Percentiles rank a stretch among this genome's conserved stretches.
Evolutionary conservation across 1,284 basidiomycete genomes (phyloP).

Genomic region (Xerocomus nothofagi): DNA sequence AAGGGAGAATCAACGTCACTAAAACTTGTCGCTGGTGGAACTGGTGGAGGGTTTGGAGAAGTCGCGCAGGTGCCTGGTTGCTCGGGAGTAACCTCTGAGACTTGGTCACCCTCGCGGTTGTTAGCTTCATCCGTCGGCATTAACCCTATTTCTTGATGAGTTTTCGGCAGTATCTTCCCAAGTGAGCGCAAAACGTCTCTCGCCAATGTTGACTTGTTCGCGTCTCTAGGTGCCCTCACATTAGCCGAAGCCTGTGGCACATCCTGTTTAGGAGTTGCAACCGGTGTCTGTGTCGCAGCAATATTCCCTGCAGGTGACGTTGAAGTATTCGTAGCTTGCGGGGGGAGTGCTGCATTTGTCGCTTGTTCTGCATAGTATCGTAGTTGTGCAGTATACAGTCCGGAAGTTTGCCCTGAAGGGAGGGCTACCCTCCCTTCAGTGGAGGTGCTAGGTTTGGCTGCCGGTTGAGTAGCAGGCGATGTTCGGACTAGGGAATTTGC

Average conservation of each 20-base stretch:
- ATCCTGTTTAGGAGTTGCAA: constrained; percentile 9
- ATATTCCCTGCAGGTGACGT: background rate
- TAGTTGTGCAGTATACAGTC: constrained; percentile 18
- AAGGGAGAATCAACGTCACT: background rate
- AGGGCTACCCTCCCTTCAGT: background rate
- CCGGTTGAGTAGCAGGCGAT: background rate
- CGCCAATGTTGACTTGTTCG: constrained; percentile 42
- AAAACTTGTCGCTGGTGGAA: background rate
- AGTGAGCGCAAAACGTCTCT: constrained; percentile 45
- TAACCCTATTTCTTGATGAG: constrained; percentile 6
- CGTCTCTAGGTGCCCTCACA: constrained; percentile 37
- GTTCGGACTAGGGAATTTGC: background rate
- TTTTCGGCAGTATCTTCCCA: constrained; percentile 21
- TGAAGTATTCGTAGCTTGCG: constrained; percentile 1
- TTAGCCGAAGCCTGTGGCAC: background rate
- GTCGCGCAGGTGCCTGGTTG: background rate
- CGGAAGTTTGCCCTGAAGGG: background rate
- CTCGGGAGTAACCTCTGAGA: background rate
- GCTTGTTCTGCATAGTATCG: constrained; percentile 27
- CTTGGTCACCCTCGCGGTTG: background rate
- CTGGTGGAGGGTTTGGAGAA: background rate
- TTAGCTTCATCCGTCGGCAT: background rate
- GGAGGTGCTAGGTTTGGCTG: background rate
- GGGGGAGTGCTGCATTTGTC: constrained; percentile 4
- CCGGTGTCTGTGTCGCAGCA: background rate